A percentile compares a stretch with the other conserved stretches of the same genome.
These are phyloP conservation scores for Boletales sp. DNA, from an alignment of 768 basidiomycete genomes.

Conservation along the genomic window DNA sequence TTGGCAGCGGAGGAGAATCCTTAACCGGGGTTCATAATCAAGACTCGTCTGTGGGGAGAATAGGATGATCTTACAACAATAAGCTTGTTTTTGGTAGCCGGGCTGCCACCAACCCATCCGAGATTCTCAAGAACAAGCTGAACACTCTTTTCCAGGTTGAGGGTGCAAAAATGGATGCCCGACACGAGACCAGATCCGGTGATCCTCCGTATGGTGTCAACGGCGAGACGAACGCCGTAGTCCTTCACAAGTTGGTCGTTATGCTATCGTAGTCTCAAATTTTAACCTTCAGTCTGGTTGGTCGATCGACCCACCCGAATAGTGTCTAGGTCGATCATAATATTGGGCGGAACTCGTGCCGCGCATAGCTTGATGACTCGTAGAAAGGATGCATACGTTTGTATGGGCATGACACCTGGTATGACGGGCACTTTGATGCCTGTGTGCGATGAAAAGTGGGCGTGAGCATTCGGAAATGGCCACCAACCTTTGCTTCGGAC, in stretches of 20 bases:
- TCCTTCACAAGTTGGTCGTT: conserved; percentile 94
- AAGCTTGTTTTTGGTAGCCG: conserved; percentile 54
- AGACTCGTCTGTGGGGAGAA: not conserved
- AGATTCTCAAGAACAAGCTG: conserved; percentile 79
- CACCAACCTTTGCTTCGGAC: conserved; percentile 67
- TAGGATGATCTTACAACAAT: conserved; percentile 49
- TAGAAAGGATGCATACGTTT: conserved; percentile 91
- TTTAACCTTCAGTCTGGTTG: not conserved
- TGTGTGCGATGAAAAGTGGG: conserved; percentile 29
- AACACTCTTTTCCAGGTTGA: conserved; percentile 96
- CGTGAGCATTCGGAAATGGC: not conserved
- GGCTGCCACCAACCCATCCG: conserved; percentile 57
- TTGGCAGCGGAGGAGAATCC: conserved; percentile 39
- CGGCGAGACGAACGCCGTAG: conserved; percentile 85
- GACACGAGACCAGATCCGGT: conserved; percentile 52
- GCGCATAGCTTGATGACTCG: conserved; percentile 89
- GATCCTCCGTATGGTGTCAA: conserved; percentile 68
- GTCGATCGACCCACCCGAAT: conserved; percentile 58
- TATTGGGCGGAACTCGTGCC: conserved; percentile 62
- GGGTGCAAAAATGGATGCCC: conserved; percentile 92
- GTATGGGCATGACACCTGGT: conserved; percentile 97
- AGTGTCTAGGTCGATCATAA: conserved; percentile 64
- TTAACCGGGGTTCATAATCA: conserved; percentile 18
- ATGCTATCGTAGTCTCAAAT: conserved; percentile 45
- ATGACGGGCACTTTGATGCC: conserved; percentile 90